Evolutionary conservation across 305 asterid species (phyloP).

Genomic region (Fraxinus velutina): DNA sequence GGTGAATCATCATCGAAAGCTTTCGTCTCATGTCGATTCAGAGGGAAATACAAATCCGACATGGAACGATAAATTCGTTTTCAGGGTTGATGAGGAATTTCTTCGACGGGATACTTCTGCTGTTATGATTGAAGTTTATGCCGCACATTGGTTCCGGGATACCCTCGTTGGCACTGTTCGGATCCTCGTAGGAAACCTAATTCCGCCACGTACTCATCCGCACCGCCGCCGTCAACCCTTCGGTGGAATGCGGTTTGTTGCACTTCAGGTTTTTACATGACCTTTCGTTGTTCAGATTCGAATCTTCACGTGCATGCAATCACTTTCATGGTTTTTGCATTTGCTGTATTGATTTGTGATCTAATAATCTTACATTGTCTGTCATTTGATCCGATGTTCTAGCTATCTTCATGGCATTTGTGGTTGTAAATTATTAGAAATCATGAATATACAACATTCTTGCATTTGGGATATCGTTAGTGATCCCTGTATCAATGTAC

Average conservation of each 20-base stretch:
- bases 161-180: slow-evolving; percentile 65
- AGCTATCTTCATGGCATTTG: neutral
- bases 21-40: slow-evolving; percentile 51
- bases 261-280: neutral
- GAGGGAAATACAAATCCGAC: slow-evolving; percentile 70
- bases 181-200: slow-evolving; percentile 70
- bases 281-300: neutral
- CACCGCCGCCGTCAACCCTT: slow-evolving; percentile 15
- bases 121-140: slow-evolving; percentile 64
- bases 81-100: slow-evolving; percentile 79
- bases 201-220: slow-evolving; percentile 44
- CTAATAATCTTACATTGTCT: neutral
- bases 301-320: neutral
- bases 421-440: neutral
- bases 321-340: neutral
- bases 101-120: slow-evolving; percentile 66
- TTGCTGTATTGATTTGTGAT: neutral
- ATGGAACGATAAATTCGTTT: slow-evolving; percentile 90
- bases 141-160: slow-evolving; percentile 63
- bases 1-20: slow-evolving; percentile 57
- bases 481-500: neutral
- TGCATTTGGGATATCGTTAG: neutral
- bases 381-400: neutral
- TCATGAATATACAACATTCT: neutral
- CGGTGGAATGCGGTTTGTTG: neutral